Evolutionary conservation across 441 rosid species (phyloP).

Genomic region (Codiaeum variegatum): DNA sequence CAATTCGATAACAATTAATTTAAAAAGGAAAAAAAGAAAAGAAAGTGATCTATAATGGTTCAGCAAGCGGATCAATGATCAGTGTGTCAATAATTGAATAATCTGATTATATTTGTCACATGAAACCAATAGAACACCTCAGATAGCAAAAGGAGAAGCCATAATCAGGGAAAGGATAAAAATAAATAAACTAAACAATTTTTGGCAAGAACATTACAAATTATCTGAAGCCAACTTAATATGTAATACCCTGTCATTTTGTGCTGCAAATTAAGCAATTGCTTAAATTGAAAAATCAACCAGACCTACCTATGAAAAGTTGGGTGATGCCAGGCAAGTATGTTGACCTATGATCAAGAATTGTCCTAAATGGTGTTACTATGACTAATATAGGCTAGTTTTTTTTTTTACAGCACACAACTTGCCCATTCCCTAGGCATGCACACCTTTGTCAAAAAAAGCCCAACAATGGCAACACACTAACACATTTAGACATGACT

Average conservation of each 20-base stretch:
- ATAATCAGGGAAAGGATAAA: background rate
- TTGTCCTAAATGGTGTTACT: background rate
- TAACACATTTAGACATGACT: background rate
- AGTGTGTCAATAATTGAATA: background rate
- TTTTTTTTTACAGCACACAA: background rate
- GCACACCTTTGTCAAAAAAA: background rate
- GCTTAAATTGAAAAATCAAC: background rate
- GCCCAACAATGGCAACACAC: background rate
- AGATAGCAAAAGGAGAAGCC: background rate
- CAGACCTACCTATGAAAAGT: background rate
- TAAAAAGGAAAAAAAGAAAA: background rate
- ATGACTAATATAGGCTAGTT: background rate
- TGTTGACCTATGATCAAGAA: background rate
- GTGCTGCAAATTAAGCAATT: background rate
- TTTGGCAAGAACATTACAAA: background rate
- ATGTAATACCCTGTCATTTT: background rate
- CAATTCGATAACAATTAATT: background rate
- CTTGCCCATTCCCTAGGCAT: background rate
- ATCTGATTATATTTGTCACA: background rate
- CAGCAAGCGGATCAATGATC: background rate
- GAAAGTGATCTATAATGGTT: background rate
- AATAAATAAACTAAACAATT: background rate
- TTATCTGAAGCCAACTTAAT: background rate
- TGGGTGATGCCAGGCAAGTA: background rate
- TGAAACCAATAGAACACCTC: background rate